Evolutionary conservation across 2,329 filamentous ascomycete species (phyloP), one percentile per base, ranked within the genome.

Genomic region (Zopfia rhizophila): DNA sequence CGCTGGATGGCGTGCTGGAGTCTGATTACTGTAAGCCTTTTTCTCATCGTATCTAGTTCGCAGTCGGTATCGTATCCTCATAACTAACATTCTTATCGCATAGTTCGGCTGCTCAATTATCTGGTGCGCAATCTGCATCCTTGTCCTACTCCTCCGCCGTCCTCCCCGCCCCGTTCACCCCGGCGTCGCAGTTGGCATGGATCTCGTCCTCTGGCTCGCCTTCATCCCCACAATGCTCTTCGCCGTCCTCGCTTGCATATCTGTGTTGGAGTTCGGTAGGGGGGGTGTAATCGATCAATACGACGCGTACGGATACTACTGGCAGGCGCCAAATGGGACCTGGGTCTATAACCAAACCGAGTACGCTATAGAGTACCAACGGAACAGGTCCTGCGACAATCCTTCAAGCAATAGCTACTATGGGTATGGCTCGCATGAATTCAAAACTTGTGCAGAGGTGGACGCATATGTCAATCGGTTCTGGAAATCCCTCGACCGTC

Each of bases 131-230:
- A 37, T 61, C 3, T 66, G 60, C 51, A 48, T 69, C 16, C 16
- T 60, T 19, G 39, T 64, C 12, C 56, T 70, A 30, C 30, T 68
- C 17, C 14, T 60, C 8, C 58, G 60, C 37, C 48, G 42, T 4
- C 37, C 44, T 1, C 59, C 62, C 30, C 51, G 49, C 1, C 60
- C 66, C 7, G 53, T 71, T 1, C 69, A 72, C 43, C 69, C 70
- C 3, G 69, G 69, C 21, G 36, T 38, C 24, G 63, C 60, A 22
- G 69, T 73, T n/a, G 53, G 63, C 8, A 47, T 70, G 33, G 67
- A 73, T 36, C 56, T 73, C 1, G 30, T 72, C 2, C 57, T 72
- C 2, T 73, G 68, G 68, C 55, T 73, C 3, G 56, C 58, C 10
- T 63, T 65, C 39, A 51, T 71, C 13, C 18, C 50, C 6, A 70